Evolutionary conservation across 2,329 filamentous ascomycete genomes (phyloP), one percentile per base, ranked within the genome.

Genomic region (Eurotiales sp.): DNA sequence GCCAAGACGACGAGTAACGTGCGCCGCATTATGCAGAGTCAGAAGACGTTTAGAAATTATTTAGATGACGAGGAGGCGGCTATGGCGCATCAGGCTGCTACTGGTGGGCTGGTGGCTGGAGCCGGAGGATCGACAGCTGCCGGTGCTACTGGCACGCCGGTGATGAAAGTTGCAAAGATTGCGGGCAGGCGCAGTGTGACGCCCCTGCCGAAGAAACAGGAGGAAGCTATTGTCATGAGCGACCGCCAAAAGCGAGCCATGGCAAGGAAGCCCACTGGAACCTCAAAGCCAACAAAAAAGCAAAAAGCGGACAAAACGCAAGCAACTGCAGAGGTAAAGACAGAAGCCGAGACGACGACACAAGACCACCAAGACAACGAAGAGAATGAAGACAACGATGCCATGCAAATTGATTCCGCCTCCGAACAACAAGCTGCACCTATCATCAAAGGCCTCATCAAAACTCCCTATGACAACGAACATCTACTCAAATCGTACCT

Each of bases 11-110:
- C 74, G 19, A 67, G 69, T 6, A 76, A 76, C 56, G 72, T 75
- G 22, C 68, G 73, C 34, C 67, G 74, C 30, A 76, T 77, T 39
- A 61, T 77, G 8, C 69, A 69, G 50, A 76, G 74, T 17, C 74
- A 75, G 52, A 75, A 77, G 60, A 75, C 72, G 0, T 77, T 77
- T 58, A 67, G 70, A 41, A 77, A 77, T 53, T 72, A 77, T 55
- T 65, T 77, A n/a, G 75, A 76, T 46, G 75, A 77, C 52, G 75
- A 77, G 59, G 75, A 77, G 58, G 75, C 75, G 4, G 66, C 68
- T 1, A 60, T 37, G 55, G 55, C 39, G 10, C 39, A 50, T 36
- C 29, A 36, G 36, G 23, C 29, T 40, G 17, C n/a, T n/a, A 23
- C 19, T 30, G 17, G 39, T 8, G 30, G 23, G 22, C 30, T 1